Evolutionary conservation across 1,284 basidiomycete species (phyloP).

Genomic region (Trametes sp.): DNA sequence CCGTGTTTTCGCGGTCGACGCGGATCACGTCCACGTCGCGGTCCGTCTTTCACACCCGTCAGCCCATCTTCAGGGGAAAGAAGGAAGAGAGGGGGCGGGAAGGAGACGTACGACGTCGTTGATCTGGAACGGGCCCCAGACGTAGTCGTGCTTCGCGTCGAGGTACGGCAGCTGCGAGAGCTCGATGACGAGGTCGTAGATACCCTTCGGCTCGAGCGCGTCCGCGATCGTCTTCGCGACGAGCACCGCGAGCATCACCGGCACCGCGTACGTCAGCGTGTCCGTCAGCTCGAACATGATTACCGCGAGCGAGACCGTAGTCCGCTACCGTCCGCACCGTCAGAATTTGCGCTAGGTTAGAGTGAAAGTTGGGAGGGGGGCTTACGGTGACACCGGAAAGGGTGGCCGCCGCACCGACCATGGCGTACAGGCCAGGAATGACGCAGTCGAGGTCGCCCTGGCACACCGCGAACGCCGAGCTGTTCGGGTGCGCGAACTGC

Average conservation of each 20-base stretch:
- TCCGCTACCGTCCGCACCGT: slow-evolving; percentile 55
- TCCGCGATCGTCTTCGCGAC: slow-evolving; percentile 95
- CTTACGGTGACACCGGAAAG: slow-evolving; percentile 87
- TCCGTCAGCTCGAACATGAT: slow-evolving; percentile 98
- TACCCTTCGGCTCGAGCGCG: slow-evolving; percentile 91
- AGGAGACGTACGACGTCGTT: slow-evolving; percentile 71
- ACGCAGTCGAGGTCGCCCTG: slow-evolving; percentile 72
- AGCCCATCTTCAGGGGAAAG: background rate
- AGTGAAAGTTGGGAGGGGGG: too few relatives aligned
- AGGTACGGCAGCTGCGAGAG: slow-evolving; percentile 88
- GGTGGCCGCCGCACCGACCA: slow-evolving; percentile 91
- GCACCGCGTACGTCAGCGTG: slow-evolving; percentile 93
- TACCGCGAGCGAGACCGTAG: slow-evolving; percentile 92
- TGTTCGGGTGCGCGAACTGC: slow-evolving; percentile 72
- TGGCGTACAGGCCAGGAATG: slow-evolving; percentile 89
- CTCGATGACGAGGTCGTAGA: slow-evolving; percentile 96
- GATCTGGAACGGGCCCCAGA: slow-evolving; percentile 83
- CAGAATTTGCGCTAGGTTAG: background rate
- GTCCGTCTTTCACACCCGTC: slow-evolving; percentile 55
- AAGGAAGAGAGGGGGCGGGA: background rate
- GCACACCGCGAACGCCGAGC: slow-evolving; percentile 72
- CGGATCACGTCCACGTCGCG: slow-evolving; percentile 72
- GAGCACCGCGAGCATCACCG: slow-evolving; percentile 90
- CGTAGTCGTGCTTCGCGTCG: slow-evolving; percentile 87
- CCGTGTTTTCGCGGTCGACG: slow-evolving; percentile 75